These are phyloP conservation scores for Aegilops speltoides DNA, from an alignment of 176 grass and related monocot genomes.

Conservation along the genomic window DNA sequence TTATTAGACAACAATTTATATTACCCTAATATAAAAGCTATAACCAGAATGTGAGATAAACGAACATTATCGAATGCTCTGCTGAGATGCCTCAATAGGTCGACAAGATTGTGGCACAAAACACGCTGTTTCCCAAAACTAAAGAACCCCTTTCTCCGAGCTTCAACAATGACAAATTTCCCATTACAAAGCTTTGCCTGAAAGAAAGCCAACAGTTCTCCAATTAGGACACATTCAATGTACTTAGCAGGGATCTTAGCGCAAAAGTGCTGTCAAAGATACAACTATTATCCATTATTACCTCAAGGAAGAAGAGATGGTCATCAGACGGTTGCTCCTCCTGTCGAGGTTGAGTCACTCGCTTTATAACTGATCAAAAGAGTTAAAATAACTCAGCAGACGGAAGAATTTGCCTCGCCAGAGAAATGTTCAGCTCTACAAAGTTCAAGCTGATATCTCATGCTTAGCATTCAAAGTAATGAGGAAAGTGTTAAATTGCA, in stretches of 20 bases:
- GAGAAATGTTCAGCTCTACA: not conserved
- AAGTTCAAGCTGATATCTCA: not conserved
- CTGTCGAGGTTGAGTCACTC: constrained; percentile 64
- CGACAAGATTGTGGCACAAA: constrained; percentile 91
- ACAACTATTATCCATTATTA: constrained; percentile 35
- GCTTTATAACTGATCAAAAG: constrained; percentile 64
- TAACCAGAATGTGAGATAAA: constrained; percentile 5
- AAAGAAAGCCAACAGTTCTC: constrained; percentile 14
- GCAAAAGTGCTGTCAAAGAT: not conserved
- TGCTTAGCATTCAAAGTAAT: not conserved
- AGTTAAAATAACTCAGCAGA: constrained; percentile 13
- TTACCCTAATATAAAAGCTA: not conserved
- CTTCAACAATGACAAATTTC: constrained; percentile 79
- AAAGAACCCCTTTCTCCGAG: constrained; percentile 89
- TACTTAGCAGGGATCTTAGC: not conserved
- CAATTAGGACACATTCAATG: constrained; percentile 14
- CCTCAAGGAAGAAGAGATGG: constrained; percentile 95
- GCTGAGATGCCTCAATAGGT: constrained; percentile 89
- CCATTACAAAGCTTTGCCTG: constrained; percentile 90
- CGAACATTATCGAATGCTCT: constrained; percentile 92
- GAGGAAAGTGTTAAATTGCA: not conserved
- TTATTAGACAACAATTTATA: not conserved
- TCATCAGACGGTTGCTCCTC: constrained; percentile 80
- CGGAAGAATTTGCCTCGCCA: not conserved
- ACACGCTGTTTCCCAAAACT: constrained; percentile 94